phyloP scores from a whole-genome alignment of 2,329 filamentous ascomycete genomes.

The Penicillium digitatum region DNA sequence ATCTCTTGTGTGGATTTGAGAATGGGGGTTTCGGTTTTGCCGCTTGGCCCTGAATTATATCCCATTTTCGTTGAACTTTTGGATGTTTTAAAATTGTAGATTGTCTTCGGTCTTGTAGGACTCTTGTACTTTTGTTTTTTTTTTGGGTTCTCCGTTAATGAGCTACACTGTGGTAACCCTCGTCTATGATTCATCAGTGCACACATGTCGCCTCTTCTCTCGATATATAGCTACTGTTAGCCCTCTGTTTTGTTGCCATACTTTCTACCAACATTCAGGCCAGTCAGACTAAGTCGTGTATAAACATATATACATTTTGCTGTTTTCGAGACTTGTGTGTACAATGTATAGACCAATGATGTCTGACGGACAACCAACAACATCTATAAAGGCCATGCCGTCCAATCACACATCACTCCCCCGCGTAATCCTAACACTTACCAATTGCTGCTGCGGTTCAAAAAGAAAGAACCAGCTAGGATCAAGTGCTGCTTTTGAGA shows the following conservation, averaged over 20 bases:
- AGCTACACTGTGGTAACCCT: not conserved
- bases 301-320: not conserved
- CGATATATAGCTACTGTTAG: not conserved
- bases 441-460: not conserved
- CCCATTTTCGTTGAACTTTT: slow-evolving; percentile 9
- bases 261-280: too few relatives aligned
- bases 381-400: not conserved
- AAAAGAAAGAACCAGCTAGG: not conserved
- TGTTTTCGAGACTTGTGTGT: too few relatives aligned
- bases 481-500: not conserved
- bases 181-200: not conserved
- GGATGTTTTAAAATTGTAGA: not conserved
- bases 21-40: slow-evolving; percentile 4
- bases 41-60: slow-evolving; percentile 4
- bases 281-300: not conserved
- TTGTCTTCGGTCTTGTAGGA: not conserved
- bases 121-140: too few relatives aligned
- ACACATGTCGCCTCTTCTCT: not conserved
- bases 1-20: slow-evolving; percentile 17
- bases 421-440: too few relatives aligned
- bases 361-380: not conserved
- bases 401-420: not conserved
- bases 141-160: too few relatives aligned
- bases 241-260: not conserved
- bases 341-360: not conserved